These are phyloP conservation scores for Mycena metata DNA, from an alignment of 768 basidiomycete species.

Conservation along the genomic window DNA sequence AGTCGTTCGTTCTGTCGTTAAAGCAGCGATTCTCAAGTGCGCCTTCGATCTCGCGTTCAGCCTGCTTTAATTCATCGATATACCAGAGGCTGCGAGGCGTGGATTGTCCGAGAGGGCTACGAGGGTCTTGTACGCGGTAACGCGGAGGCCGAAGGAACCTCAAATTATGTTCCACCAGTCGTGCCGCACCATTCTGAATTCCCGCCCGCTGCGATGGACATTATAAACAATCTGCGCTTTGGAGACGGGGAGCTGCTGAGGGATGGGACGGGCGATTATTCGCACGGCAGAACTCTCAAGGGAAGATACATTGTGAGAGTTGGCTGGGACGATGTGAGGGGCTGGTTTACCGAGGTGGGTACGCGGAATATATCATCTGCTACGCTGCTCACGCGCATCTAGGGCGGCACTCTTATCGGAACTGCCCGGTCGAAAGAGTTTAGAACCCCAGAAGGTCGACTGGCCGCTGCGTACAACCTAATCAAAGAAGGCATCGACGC, in stretches of 20 bases:
- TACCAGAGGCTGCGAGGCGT: conserved; percentile 92
- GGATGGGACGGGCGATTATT: conserved; percentile 86
- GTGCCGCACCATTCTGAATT: conserved; percentile 25
- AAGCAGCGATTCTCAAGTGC: conserved; percentile 91
- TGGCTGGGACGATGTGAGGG: conserved; percentile 98
- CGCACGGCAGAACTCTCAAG: conserved; percentile 80
- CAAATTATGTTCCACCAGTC: conserved; percentile 45
- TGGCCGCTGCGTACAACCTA: conserved; percentile 90
- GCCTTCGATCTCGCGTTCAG: conserved; percentile 41
- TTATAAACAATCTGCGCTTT: conserved; percentile 84
- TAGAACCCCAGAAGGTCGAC: conserved; percentile 88
- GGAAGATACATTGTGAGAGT: conserved; percentile 95
- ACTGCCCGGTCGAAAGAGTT: conserved; percentile 90
- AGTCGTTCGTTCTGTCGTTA: conserved; percentile 93
- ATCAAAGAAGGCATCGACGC: conserved; percentile 98
- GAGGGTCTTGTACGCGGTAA: conserved; percentile 98
- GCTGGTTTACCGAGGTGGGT: conserved; percentile 91
- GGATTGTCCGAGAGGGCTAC: conserved; percentile 97
- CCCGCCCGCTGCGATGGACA: conserved; percentile 41
- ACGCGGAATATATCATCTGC: background rate
- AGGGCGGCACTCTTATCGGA: conserved; percentile 98
- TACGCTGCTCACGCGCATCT: conserved; percentile 4
- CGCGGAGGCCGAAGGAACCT: conserved; percentile 53
- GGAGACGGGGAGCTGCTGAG: conserved; percentile 83
- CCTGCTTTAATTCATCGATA: conserved; percentile 17